Evolutionary conservation across 257 asterid genomes (phyloP), one percentile per base, ranked within the genome.

Genomic region (Ilex asprella): DNA sequence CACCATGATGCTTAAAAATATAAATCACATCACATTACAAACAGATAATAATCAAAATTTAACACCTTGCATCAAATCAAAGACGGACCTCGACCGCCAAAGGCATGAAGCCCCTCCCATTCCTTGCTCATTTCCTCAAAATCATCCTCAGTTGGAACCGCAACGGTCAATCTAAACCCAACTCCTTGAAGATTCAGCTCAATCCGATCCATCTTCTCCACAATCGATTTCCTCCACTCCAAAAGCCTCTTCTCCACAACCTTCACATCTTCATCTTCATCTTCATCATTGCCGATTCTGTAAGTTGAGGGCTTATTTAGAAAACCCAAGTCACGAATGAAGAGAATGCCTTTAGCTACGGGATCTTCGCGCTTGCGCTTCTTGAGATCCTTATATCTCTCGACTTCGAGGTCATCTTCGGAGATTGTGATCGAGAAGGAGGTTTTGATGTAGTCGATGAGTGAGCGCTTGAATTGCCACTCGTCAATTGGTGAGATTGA

Each of bases 331-430:
- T 93, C 92, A 49, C 82, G 68, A 70, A 93, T 73, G 52, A 84
- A 76, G 16, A 89, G 41, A 69, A 72, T 69, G 65, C 99, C 99
- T 0, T 77, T 84, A 55, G 92, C 97, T 29, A 93, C 95, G 1
- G 99, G 81, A n/a, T 93, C 97, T 11, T 85, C 97, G 3, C 99
- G 97, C 74, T 85, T 89, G 68, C 95, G 86, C 82, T 93, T 93
- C 51, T 89, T 87, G 58, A 75, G 70, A 73, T 93, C 92, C 55
- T 71, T 93, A 72, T 80, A 87, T 57, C 66, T 82, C 2, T 79
- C 75, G 7, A 93, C 63, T 61, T 69, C 74, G 68, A 93, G 77
- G 65, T 83, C 95, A 31, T 89, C 86, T 55, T 86, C 87, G 0
- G 84, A 70, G 30, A 81, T 55, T 6, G 82, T 32, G 16, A 89